These are phyloP conservation scores for Chaetomium cochliodes DNA, from an alignment of 495 filamentous ascomycete species.

Conservation along the genomic window DNA sequence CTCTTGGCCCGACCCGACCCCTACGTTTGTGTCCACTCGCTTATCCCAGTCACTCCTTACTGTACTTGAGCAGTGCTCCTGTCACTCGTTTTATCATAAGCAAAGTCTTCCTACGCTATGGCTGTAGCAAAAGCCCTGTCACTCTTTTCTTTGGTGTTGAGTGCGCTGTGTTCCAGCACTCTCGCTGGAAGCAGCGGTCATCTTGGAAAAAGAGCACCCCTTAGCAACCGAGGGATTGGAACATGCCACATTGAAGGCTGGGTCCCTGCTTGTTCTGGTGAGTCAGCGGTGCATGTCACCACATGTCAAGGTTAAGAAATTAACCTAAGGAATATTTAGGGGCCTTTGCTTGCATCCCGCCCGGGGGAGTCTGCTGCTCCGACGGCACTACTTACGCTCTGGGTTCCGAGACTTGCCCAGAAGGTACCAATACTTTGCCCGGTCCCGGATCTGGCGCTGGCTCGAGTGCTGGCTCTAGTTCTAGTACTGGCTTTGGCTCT, in stretches of 20 bases:
- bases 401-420: slow-evolving; percentile 13
- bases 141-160: not conserved
- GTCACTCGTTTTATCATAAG: not conserved
- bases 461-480: no score
- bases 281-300: not conserved
- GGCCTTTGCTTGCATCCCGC: slow-evolving; percentile 17
- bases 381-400: slow-evolving; percentile 18
- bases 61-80: not conserved
- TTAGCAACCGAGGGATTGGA: not conserved
- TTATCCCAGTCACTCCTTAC: not conserved
- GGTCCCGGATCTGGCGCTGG: no score
- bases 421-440: slow-evolving; percentile 6
- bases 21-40: slow-evolving; percentile 12
- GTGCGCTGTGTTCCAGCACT: not conserved
- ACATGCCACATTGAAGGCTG: slow-evolving; percentile 9
- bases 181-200: not conserved
- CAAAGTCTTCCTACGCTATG: not conserved
- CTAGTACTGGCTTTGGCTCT: not conserved
- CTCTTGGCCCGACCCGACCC: not conserved
- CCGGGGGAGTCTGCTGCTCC: slow-evolving; percentile 23
- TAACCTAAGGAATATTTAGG: not conserved
- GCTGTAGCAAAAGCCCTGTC: not conserved
- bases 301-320: no score
- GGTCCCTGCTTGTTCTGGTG: slow-evolving; percentile 23
- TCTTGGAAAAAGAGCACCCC: not conserved